A percentile compares a stretch with the other conserved stretches of the same genome.
Evolutionary conservation across 108 stramenopile genomes (phyloP).

Genomic region (Skeletonema costatum): DNA sequence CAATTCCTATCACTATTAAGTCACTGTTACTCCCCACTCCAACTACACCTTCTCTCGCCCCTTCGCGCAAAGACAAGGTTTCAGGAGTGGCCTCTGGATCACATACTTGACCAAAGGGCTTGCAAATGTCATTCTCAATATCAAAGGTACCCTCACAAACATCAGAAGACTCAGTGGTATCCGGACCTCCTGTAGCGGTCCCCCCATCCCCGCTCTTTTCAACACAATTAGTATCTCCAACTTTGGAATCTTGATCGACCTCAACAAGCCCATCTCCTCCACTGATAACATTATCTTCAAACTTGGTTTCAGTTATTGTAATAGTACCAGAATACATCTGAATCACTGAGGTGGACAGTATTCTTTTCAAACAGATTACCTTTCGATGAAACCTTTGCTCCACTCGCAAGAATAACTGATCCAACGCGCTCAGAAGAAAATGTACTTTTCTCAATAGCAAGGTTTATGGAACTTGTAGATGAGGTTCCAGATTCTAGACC

Average conservation of each 20-base stretch:
- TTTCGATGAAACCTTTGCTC: constrained; percentile 18
- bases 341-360: constrained; percentile 33
- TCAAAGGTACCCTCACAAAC: background rate
- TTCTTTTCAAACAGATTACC: constrained; percentile 22
- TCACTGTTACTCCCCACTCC: too few relatives aligned
- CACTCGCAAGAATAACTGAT: constrained; percentile 36
- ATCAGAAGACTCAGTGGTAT: background rate
- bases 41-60: too few relatives aligned
- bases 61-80: too few relatives aligned
- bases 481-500: background rate
- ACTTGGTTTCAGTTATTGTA: constrained; percentile 26
- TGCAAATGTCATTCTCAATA: background rate
- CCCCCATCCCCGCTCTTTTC: background rate
- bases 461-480: background rate
- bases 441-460: constrained; percentile 10
- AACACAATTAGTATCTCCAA: constrained; percentile 29
- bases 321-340: constrained; percentile 21
- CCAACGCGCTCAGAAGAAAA: constrained; percentile 21
- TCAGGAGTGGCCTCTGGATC: background rate
- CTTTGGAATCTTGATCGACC: constrained; percentile 19
- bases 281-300: constrained; percentile 15
- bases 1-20: too few relatives aligned
- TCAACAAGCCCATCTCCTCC: constrained; percentile 12
- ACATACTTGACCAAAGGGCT: background rate
- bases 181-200: background rate